These are phyloP conservation scores for Mucor mucedo DNA, from an alignment of 371 early-diverging fungal genomes.

Conservation along the genomic window DNA sequence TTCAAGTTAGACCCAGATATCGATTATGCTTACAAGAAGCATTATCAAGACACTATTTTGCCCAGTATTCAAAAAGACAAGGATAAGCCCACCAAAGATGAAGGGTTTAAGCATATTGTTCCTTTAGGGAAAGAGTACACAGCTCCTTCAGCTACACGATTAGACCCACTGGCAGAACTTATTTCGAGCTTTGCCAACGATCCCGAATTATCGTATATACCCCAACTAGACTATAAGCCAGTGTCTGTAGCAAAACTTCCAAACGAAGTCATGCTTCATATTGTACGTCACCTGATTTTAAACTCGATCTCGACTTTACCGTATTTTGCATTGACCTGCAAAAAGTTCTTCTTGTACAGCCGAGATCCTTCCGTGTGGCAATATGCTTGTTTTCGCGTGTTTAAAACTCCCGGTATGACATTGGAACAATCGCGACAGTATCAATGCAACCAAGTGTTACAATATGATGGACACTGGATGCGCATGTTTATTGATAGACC, in stretches of 20 bases:
- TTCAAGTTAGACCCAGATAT: conserved; percentile 57
- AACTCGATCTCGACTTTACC: conserved; percentile 52
- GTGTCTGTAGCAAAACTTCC: conserved; percentile 47
- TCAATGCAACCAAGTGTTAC: conserved; percentile 32
- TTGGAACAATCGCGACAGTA: conserved; percentile 24
- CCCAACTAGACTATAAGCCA: conserved; percentile 45
- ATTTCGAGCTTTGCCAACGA: conserved; percentile 33
- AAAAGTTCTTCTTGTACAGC: conserved; percentile 56
- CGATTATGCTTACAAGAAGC: conserved; percentile 48
- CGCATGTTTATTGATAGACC: conserved; percentile 70
- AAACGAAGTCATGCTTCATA: conserved; percentile 46
- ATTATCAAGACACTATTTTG: conserved; percentile 39
- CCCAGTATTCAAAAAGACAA: conserved; percentile 16
- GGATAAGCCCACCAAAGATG: conserved; percentile 8
- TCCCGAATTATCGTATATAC: conserved; percentile 31
- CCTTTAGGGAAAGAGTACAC: conserved; percentile 46
- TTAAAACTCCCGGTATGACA: conserved; percentile 40
- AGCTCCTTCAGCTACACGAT: conserved; percentile 27
- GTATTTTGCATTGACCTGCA: conserved; percentile 59
- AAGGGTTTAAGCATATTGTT: conserved; percentile 41
- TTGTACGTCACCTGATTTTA: conserved; percentile 43
- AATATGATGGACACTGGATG: conserved; percentile 47
- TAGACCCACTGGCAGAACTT: conserved; percentile 38
- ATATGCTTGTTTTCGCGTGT: conserved; percentile 54
- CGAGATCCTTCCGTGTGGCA: conserved; percentile 62